phyloP scores from a whole-genome alignment of 768 basidiomycete species.

The Trametes elegans region DNA sequence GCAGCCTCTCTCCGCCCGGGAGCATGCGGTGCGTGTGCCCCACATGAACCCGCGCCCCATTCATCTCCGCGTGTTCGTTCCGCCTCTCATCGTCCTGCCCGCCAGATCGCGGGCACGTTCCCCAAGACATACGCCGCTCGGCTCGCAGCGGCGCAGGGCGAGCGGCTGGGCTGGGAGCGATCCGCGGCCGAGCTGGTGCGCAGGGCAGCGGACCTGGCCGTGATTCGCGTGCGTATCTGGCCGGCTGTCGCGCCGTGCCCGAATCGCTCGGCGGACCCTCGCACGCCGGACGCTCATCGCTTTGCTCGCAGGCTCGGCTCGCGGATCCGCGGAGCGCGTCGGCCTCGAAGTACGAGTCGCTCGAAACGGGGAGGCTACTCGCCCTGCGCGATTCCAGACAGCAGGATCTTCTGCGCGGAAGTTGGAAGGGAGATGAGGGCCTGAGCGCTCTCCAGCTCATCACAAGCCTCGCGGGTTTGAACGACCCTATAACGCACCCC shows the following conservation, averaged over 20 bases:
- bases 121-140: slow-evolving; percentile 35
- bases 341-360: slow-evolving; percentile 14
- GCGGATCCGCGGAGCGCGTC: slow-evolving; percentile 11
- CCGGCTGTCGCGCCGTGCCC: neutral
- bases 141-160: slow-evolving; percentile 32
- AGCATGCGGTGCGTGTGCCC: slow-evolving; percentile 7
- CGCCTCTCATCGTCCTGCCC: neutral
- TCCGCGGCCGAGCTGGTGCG: slow-evolving; percentile 35
- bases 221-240: slow-evolving; percentile 23
- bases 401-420: slow-evolving; percentile 18
- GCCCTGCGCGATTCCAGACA: slow-evolving; percentile 16
- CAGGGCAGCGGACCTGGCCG: slow-evolving; percentile 33
- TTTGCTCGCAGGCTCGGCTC: slow-evolving; percentile 13
- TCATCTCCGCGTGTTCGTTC: slow-evolving; percentile 16
- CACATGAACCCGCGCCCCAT: neutral
- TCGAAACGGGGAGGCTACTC: slow-evolving; percentile 19
- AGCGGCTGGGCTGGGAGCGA: slow-evolving; percentile 37
- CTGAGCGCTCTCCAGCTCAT: slow-evolving; percentile 16
- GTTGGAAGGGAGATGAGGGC: slow-evolving; percentile 17
- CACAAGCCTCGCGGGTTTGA: slow-evolving; percentile 21
- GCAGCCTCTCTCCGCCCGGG: slow-evolving; percentile 2
- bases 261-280: too few species aligned
- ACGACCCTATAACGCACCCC: neutral
- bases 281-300: too few species aligned
- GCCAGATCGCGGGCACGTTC: slow-evolving; percentile 29